Base-by-base conservation (phyloP, 163 green algal genomes). In the Chlorella variabilis region DNA sequence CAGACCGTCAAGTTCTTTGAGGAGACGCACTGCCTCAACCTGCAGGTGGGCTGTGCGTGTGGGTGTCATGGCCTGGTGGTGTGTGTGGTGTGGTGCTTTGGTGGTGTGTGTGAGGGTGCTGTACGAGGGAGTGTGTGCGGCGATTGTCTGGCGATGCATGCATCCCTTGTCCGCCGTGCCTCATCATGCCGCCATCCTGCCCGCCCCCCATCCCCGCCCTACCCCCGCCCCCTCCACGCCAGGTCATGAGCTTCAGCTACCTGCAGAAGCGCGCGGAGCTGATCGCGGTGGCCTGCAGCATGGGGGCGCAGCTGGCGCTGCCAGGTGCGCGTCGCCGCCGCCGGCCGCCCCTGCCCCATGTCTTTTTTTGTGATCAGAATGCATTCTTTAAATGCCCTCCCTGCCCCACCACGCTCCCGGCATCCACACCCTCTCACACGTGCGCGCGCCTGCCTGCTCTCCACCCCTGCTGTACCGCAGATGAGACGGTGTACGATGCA, bases 401-500 rank as follows among this genome's bases (percentile, higher is more conserved):
- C 11, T 39, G 61, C 61, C n/a, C n/a, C n/a, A n/a, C n/a, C n/a
- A n/a, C n/a, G n/a, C 4, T 33, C 31, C 61, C 29, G 17, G 9
- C 63, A 3, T 48, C 17, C 33, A 54, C 11, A 54, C 11, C n/a
- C n/a, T n/a, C n/a, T n/a, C n/a, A n/a, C n/a, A n/a, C n/a, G n/a
- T n/a, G n/a, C n/a, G n/a, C n/a, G n/a, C n/a, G n/a, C n/a, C n/a
- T n/a, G n/a, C n/a, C n/a, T n/a, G n/a, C n/a, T n/a, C n/a, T n/a
- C n/a, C n/a, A n/a, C n/a, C n/a, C n/a, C n/a, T n/a, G n/a, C n/a
- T n/a, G n/a, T n/a, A n/a, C n/a, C 63, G 61, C 61, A 75, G 63
- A 82, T 25, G 92, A 95, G 73, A 83, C 81, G 17, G 85, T 91
- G 65, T 92, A 97, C 71, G 93, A 97, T 54, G 90, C 85, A 0